Evolutionary conservation across 805 yeast genomes (phyloP).

Genomic region (Pichia insulana): DNA sequence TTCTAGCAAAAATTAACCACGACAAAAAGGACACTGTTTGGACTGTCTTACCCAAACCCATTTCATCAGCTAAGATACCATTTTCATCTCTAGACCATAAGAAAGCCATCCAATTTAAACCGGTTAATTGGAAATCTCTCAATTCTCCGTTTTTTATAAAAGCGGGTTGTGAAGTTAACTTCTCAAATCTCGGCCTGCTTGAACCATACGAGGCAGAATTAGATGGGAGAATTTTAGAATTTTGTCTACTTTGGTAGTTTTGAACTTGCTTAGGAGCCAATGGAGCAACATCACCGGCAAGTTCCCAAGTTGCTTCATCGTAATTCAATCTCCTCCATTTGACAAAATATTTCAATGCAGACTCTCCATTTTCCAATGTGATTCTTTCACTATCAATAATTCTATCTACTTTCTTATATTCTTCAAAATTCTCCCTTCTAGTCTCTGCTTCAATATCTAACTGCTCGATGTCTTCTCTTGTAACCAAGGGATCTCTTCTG

Average conservation of each 20-base stretch:
- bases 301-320: slow-evolving; percentile 97
- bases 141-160: slow-evolving; percentile 86
- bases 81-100: slow-evolving; percentile 96
- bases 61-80: slow-evolving; percentile 96
- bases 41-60: slow-evolving; percentile 98
- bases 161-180: slow-evolving; percentile 75
- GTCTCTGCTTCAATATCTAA: slow-evolving; percentile 89
- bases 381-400: slow-evolving; percentile 79
- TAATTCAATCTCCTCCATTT: slow-evolving; percentile 92
- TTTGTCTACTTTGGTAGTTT: slow-evolving; percentile 69
- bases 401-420: slow-evolving; percentile 81
- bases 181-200: slow-evolving; percentile 81
- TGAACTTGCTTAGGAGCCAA: slow-evolving; percentile 78
- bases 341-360: slow-evolving; percentile 70
- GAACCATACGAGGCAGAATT: slow-evolving; percentile 69
- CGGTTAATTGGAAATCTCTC: slow-evolving; percentile 96
- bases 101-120: slow-evolving; percentile 99
- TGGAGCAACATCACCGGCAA: slow-evolving; percentile 77
- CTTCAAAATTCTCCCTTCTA: slow-evolving; percentile 71
- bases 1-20: slow-evolving; percentile 90
- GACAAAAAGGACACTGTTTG: slow-evolving; percentile 92
- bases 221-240: slow-evolving; percentile 78
- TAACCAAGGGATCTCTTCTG: slow-evolving; percentile 70
- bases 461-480: slow-evolving; percentile 86
- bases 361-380: slow-evolving; percentile 49